Conservation (phyloP, 441 rosid species). For the Bruguiera hainesii region DNA sequence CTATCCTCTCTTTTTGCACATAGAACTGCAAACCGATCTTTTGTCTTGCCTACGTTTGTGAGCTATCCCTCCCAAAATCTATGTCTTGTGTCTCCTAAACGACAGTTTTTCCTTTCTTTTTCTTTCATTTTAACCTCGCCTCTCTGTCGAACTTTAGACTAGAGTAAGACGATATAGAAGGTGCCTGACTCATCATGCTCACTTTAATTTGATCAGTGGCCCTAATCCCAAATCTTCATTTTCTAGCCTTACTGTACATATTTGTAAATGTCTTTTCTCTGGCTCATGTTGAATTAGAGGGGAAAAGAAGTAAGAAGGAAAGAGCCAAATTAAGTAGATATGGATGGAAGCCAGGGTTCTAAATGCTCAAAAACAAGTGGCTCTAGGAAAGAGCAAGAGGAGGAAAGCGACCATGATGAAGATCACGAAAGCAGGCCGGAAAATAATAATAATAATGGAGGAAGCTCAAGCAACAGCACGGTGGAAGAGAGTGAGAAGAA, state of each 20-base stretch:
- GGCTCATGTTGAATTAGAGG: slow-evolving; percentile 1
- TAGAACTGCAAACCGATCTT: slow-evolving; percentile 25
- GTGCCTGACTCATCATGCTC: slow-evolving; percentile 8
- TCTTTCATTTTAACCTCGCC: background rate
- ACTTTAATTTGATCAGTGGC: slow-evolving; percentile 10
- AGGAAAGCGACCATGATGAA: slow-evolving; percentile 33
- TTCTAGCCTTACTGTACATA: background rate
- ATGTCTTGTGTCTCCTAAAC: slow-evolving; percentile 26
- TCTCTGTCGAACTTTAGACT: too few relatives aligned
- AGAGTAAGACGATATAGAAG: slow-evolving; percentile 9
- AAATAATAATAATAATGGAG: slow-evolving; percentile 20
- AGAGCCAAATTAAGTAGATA: background rate
- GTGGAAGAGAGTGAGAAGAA: slow-evolving; percentile 71
- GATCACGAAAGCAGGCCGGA: slow-evolving; percentile 37
- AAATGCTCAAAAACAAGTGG: slow-evolving; percentile 35
- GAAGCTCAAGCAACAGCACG: slow-evolving; percentile 78
- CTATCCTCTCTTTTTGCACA: slow-evolving; percentile 29
- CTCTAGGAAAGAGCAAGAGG: slow-evolving; percentile 21
- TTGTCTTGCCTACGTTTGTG: slow-evolving; percentile 15
- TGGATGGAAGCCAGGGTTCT: slow-evolving; percentile 29
- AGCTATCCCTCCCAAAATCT: slow-evolving; percentile 19
- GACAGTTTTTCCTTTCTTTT: slow-evolving; percentile 10
- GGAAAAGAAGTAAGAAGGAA: slow-evolving; percentile 4
- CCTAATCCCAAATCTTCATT: slow-evolving; percentile 23
- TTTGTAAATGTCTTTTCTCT: slow-evolving; percentile 4